Conservation (phyloP, 139 green algal genomes). For the Micractinium sp. region DNA sequence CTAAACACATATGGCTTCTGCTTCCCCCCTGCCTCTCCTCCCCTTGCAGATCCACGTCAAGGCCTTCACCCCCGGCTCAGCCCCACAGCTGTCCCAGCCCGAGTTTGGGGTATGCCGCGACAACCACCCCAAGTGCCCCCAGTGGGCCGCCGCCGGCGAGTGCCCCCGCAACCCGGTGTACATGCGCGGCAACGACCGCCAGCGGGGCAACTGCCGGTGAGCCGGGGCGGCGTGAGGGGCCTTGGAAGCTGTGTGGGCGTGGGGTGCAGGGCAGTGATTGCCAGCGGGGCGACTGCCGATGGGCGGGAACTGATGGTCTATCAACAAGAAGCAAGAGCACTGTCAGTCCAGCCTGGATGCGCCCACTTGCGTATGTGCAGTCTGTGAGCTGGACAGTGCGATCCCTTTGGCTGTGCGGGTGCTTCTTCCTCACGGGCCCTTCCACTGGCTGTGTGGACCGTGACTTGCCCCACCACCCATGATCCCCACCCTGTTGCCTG, state of each 20-base stretch:
- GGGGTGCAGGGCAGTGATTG: background rate
- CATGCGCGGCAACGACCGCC: background rate
- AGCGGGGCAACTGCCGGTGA: conserved; percentile 4
- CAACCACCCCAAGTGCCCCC: conserved; percentile 6
- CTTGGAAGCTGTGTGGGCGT: background rate
- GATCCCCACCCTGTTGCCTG: background rate
- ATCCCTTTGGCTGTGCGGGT: background rate
- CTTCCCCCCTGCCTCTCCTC: background rate
- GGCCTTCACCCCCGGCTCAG: background rate
- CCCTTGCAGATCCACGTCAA: conserved; percentile 2
- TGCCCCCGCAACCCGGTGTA: background rate
- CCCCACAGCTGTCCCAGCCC: background rate
- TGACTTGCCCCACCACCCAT: background rate
- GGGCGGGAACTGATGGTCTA: too few relatives aligned
- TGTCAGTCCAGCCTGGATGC: too few relatives aligned
- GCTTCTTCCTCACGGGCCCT: background rate
- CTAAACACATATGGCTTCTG: background rate
- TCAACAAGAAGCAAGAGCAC: too few relatives aligned
- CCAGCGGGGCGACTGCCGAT: background rate
- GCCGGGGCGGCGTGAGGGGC: background rate
- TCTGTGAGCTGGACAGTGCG: background rate
- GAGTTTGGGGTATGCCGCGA: background rate
- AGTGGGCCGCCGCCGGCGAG: conserved; percentile 12
- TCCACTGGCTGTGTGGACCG: too few relatives aligned
- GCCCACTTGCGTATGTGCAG: too few relatives aligned